Conservation (phyloP, 306 rosid genomes). For the Vigna trinervia region DNA sequence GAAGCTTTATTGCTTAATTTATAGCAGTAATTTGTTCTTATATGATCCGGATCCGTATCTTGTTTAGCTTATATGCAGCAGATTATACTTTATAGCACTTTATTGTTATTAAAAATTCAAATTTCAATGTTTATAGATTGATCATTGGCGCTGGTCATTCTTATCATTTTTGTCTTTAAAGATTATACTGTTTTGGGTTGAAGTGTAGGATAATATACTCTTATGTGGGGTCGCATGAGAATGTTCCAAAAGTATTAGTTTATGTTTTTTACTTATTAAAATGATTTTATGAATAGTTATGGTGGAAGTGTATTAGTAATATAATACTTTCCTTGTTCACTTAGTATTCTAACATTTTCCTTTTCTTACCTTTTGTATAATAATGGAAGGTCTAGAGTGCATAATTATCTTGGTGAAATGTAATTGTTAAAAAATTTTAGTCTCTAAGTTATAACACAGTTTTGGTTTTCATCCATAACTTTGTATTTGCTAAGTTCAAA, state of each 20-base stretch:
- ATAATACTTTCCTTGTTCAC: too few species aligned
- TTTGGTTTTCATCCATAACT: too few species aligned
- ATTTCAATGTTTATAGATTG: background rate
- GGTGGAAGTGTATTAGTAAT: background rate
- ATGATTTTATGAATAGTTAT: background rate
- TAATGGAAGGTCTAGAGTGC: too few species aligned
- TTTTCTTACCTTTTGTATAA: too few species aligned
- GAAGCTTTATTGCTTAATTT: slow-evolving; percentile 40
- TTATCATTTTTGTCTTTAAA: slow-evolving; percentile 16
- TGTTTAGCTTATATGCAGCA: background rate
- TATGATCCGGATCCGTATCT: slow-evolving; percentile 18
- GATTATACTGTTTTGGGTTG: slow-evolving; percentile 1
- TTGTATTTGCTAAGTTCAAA: too few species aligned
- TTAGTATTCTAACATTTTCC: too few species aligned
- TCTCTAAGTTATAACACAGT: too few species aligned
- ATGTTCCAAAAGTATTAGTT: background rate
- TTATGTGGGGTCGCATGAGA: background rate
- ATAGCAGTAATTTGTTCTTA: slow-evolving; percentile 18
- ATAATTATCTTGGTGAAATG: too few species aligned
- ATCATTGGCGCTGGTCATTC: slow-evolving; percentile 29
- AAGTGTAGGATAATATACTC: slow-evolving; percentile 19
- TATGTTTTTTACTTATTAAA: background rate
- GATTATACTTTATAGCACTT: background rate
- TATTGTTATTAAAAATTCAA: slow-evolving; percentile 13
- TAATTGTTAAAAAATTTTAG: too few species aligned